phyloP scores from a whole-genome alignment of 1,139 yeast species.

The Saccharomyces hybrid region DNA sequence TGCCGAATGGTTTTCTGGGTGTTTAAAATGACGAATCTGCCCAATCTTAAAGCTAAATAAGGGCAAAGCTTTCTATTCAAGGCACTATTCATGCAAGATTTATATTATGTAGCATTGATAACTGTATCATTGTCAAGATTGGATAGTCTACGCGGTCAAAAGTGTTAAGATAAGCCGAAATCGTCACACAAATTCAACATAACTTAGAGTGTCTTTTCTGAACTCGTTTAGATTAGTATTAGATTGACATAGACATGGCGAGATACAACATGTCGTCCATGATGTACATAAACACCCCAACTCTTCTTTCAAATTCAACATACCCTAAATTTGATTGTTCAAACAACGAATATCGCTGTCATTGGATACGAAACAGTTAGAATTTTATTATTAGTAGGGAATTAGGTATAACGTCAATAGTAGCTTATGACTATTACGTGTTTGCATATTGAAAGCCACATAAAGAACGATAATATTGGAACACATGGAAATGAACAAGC shows the following conservation, averaged over 20 bases:
- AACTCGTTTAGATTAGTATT: neutral
- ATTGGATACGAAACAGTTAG: neutral
- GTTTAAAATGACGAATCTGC: neutral
- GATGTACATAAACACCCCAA: neutral
- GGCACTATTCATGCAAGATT: neutral
- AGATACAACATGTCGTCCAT: neutral
- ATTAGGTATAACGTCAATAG: neutral
- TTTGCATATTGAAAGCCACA: neutral
- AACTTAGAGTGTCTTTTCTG: neutral
- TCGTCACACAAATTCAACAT: neutral
- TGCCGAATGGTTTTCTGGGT: neutral
- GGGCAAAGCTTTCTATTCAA: neutral
- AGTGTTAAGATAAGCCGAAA: neutral
- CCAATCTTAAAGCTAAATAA: neutral
- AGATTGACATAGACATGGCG: neutral
- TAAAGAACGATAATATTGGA: neutral
- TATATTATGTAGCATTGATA: neutral
- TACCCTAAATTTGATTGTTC: neutral
- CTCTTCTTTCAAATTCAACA: neutral
- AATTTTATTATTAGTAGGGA: neutral
- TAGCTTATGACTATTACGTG: neutral
- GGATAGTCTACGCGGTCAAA: neutral
- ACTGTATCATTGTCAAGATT: neutral
- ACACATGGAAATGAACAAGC: conserved; percentile 1
- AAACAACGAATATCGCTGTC: neutral